Percentiles rank a stretch among this genome's conserved stretches.
Conservation (phyloP, 164 flowering plant species). For the Dillenia suffruticosa region DNA sequence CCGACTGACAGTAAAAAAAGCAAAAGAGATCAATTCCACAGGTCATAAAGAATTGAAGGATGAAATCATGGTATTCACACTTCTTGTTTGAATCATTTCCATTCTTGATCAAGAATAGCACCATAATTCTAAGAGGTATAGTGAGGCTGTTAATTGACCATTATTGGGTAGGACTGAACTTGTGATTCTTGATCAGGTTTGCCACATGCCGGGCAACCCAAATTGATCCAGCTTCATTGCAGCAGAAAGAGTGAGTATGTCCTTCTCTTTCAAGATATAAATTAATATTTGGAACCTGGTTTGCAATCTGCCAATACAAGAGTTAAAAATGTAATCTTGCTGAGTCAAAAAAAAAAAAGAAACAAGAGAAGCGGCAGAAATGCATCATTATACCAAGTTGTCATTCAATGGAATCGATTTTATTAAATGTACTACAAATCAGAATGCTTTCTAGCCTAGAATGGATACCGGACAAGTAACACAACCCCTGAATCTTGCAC, state of each 20-base stretch:
- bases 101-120: background rate
- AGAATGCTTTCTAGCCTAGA: too few relatives aligned
- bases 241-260: constrained; percentile 69
- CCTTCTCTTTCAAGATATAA: constrained; percentile 78
- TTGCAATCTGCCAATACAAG: constrained; percentile 45
- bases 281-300: constrained; percentile 44
- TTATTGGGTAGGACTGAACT: constrained; percentile 8
- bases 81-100: background rate
- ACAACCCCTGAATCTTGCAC: too few relatives aligned
- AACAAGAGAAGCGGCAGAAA: background rate
- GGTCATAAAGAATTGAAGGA: background rate
- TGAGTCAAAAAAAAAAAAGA: background rate
- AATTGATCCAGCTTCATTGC: constrained; percentile 73
- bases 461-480: too few relatives aligned
- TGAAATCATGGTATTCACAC: background rate
- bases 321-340: background rate
- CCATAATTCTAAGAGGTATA: background rate
- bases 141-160: constrained; percentile 4
- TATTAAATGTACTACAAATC: too few relatives aligned
- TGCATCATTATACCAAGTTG: background rate
- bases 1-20: background rate
- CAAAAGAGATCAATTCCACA: too few relatives aligned
- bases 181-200: constrained; percentile 38
- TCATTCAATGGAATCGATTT: too few relatives aligned
- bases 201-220: constrained; percentile 85